A percentile compares a stretch with the other conserved stretches of the same genome.
Evolutionary conservation across 2,329 filamentous ascomycete species (phyloP).

Genomic region (Phoma sp.): DNA sequence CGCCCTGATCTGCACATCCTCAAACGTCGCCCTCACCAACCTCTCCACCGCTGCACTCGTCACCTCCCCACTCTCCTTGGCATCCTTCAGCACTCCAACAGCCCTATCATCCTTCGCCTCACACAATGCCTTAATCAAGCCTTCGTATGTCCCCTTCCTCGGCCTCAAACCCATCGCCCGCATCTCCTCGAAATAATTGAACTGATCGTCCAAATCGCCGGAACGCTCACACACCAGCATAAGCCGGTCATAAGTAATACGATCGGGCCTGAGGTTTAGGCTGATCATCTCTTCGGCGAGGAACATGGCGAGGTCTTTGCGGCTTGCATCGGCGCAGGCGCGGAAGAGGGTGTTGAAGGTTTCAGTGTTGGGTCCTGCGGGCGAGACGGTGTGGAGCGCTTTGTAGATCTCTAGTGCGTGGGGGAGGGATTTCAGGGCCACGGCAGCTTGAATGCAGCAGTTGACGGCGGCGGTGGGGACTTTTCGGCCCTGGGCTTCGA

Average conservation of each 20-base stretch:
- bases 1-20: too few species aligned
- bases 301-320: conserved; percentile 65
- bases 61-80: conserved; percentile 5
- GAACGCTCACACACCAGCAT: conserved; percentile 60
- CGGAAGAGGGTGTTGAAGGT: conserved; percentile 68
- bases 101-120: conserved; percentile 24
- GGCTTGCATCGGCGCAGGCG: conserved; percentile 51
- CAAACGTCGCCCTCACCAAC: too few species aligned
- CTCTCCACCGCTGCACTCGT: too few species aligned
- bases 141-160: conserved; percentile 26
- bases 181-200: conserved; percentile 60
- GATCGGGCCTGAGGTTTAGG: conserved; percentile 60
- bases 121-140: conserved; percentile 19
- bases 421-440: conserved; percentile 52
- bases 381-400: conserved; percentile 60
- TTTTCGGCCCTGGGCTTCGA: conserved; percentile 57
- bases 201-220: conserved; percentile 53
- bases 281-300: conserved; percentile 67
- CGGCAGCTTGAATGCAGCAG: conserved; percentile 59
- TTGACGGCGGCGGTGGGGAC: conserved; percentile 61
- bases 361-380: conserved; percentile 53
- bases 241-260: conserved; percentile 67
- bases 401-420: conserved; percentile 67
- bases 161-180: conserved; percentile 22
- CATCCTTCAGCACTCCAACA: conserved; percentile 26